Evolutionary conservation across 2,329 filamentous ascomycete species (phyloP), one percentile per base, ranked within the genome.

Genomic region (Pyricularia sp.): DNA sequence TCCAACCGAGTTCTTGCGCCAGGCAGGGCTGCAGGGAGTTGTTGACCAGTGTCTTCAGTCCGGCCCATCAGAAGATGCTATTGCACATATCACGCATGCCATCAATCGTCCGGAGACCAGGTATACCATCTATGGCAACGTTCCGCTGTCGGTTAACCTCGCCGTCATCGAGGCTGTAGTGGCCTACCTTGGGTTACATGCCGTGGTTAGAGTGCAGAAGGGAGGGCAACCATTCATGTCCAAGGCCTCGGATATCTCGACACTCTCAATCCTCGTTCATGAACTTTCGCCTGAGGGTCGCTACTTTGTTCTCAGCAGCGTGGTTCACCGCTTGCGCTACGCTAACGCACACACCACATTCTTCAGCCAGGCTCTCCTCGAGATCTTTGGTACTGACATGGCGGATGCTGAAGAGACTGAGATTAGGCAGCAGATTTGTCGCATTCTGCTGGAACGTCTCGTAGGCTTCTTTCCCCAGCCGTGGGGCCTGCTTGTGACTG

Each of bases 391-490:
- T 25, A 87, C 88, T 71, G 92, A 95, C 80, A 82, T 85, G 75
- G 85, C 80, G 77, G 89, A 90, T 73, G 88, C 91, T 20, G 92
- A 95, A 75, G 92, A 94, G 74, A 85, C 85, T 1, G 91, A 93
- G 71, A 89, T 97, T 65, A 92, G 94, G 50, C 91, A 98, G 80
- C 92, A 96, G 77, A 94, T 99, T 70, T 92, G 93, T 68, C 88
- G 94, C 65, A 89, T 97, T 28, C 82, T 99, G 64, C 84, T 97
- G 55, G 95, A 99, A 83, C 88, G 95, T 66, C 83, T 97, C 65
- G 87, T 96, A 70, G 91, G 93, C 26, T 93, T 92, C 78, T 93
- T 94, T 81, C 94, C 94, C 68, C 94, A 98, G 77, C 94, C 96
- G 23, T 98, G 94, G 94, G 96, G 96, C 14, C 82, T 99, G 63